Percentiles rank a stretch among this genome's conserved stretches.
These are phyloP conservation scores for Lachnellula cervina DNA, from an alignment of 2,329 filamentous ascomycete species.

Conservation along the genomic window DNA sequence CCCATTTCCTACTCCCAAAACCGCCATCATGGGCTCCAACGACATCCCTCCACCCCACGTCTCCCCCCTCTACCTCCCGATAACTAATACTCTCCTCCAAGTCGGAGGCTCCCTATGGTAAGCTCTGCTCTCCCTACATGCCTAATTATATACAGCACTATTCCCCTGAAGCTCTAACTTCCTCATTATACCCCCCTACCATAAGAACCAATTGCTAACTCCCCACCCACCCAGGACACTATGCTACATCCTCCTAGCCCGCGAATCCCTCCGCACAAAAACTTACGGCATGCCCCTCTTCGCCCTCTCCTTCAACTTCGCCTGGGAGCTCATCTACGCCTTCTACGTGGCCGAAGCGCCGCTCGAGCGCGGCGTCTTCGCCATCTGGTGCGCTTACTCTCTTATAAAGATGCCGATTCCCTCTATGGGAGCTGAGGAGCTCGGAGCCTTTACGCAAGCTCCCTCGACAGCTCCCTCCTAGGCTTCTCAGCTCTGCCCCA, in stretches of 20 bases:
- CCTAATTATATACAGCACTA: no score
- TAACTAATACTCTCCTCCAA: conserved; percentile 16
- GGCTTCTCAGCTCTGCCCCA: no score
- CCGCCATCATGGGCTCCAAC: conserved; percentile 22
- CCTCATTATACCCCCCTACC: no score
- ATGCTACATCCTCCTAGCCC: conserved; percentile 44
- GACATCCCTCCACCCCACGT: conserved; percentile 20
- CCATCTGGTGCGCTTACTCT: no score
- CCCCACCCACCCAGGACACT: conserved; percentile 9
- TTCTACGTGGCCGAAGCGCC: conserved; percentile 41
- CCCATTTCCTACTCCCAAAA: background rate
- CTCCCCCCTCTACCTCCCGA: conserved; percentile 8
- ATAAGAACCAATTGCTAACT: no score
- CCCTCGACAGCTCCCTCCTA: no score
- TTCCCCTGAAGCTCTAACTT: no score
- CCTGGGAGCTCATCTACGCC: conserved; percentile 48
- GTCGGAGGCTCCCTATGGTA: conserved; percentile 19
- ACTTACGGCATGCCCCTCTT: conserved; percentile 47
- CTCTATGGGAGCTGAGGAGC: no score
- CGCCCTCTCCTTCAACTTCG: conserved; percentile 45
- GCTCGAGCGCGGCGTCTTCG: conserved; percentile 42
- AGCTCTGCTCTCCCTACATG: no score
- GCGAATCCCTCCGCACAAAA: conserved; percentile 40
- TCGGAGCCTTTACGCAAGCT: no score
- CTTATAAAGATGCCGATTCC: no score